A percentile compares a stretch with the other conserved stretches of the same genome.
Conservation (phyloP, 2,329 filamentous ascomycete genomes). For the Pezicula neosporulosa region DNA sequence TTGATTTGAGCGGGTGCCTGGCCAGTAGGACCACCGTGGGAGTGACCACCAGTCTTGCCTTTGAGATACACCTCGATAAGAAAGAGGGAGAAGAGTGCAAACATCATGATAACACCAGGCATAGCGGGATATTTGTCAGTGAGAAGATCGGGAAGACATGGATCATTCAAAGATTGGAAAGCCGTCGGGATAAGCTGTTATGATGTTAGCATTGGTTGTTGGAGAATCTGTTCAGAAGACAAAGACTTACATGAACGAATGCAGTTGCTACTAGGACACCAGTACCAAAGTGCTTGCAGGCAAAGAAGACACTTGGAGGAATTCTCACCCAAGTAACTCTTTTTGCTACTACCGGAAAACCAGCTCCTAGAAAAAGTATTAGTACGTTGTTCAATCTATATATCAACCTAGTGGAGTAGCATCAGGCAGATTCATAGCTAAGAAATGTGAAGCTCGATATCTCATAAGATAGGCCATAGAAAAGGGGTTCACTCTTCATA, state of each 20-base stretch:
- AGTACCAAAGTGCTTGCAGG: slow-evolving; percentile 72
- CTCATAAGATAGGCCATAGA: too few relatives aligned
- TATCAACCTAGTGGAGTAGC: slow-evolving; percentile 4
- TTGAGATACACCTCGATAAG: slow-evolving; percentile 55
- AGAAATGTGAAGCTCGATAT: too few relatives aligned
- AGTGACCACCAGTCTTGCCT: slow-evolving; percentile 19
- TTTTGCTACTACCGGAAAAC: slow-evolving; percentile 61
- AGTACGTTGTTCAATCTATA: slow-evolving; percentile 3
- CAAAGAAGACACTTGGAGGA: slow-evolving; percentile 59
- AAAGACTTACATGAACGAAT: slow-evolving; percentile 59
- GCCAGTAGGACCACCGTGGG: slow-evolving; percentile 11
- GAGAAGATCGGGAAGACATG: slow-evolving; percentile 49
- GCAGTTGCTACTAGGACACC: slow-evolving; percentile 79
- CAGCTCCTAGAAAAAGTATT: slow-evolving; percentile 47
- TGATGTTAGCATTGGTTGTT: slow-evolving; percentile 6
- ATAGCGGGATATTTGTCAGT: slow-evolving; percentile 41
- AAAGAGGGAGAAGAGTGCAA: slow-evolving; percentile 39
- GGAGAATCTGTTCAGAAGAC: neutral
- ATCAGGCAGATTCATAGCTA: too few relatives aligned
- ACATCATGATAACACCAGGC: slow-evolving; percentile 43
- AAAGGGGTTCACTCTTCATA: too few relatives aligned
- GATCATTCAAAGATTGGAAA: slow-evolving; percentile 63
- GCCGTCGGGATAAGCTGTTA: slow-evolving; percentile 59
- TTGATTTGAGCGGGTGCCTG: slow-evolving; percentile 5
- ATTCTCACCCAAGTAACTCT: slow-evolving; percentile 35